These are phyloP conservation scores for Eucalyptus curtisii DNA, from an alignment of 345 rosid species.

Conservation along the genomic window DNA sequence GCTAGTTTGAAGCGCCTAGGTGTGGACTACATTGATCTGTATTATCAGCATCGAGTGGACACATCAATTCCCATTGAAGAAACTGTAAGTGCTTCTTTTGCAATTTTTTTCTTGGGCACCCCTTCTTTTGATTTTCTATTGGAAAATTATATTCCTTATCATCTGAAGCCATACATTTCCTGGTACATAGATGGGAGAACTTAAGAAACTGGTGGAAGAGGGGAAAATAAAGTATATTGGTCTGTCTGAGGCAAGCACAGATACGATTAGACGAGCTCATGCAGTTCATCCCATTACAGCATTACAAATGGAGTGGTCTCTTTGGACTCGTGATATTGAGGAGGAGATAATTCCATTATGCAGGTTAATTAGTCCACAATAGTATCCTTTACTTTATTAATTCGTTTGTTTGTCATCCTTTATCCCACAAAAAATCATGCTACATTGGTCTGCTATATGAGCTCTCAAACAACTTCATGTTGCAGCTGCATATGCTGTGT, in stretches of 20 bases:
- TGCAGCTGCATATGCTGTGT: not conserved
- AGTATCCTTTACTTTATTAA: not conserved
- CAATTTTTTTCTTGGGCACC: not conserved
- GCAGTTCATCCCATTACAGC: slow-evolving; percentile 60
- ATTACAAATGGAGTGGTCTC: slow-evolving; percentile 56
- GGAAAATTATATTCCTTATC: not conserved
- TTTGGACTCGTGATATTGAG: slow-evolving; percentile 55
- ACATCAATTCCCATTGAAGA: slow-evolving; percentile 42
- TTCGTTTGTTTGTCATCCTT: not conserved
- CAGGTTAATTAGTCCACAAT: slow-evolving; percentile 16
- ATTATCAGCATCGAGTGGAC: slow-evolving; percentile 49
- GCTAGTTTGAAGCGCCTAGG: slow-evolving; percentile 49
- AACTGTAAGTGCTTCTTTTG: slow-evolving; percentile 18
- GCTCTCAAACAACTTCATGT: not conserved
- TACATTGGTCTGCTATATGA: not conserved
- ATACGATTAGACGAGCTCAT: slow-evolving; percentile 49
- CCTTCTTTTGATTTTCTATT: not conserved
- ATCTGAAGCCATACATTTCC: not conserved
- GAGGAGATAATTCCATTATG: slow-evolving; percentile 46
- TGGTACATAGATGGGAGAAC: slow-evolving; percentile 32
- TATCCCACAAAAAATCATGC: not conserved
- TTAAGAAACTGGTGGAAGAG: slow-evolving; percentile 55
- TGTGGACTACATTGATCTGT: slow-evolving; percentile 42
- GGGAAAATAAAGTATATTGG: slow-evolving; percentile 40
- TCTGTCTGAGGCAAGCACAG: slow-evolving; percentile 44